Evolutionary conservation across 1,284 basidiomycete species (phyloP).

Genomic region (Boletus sp.): DNA sequence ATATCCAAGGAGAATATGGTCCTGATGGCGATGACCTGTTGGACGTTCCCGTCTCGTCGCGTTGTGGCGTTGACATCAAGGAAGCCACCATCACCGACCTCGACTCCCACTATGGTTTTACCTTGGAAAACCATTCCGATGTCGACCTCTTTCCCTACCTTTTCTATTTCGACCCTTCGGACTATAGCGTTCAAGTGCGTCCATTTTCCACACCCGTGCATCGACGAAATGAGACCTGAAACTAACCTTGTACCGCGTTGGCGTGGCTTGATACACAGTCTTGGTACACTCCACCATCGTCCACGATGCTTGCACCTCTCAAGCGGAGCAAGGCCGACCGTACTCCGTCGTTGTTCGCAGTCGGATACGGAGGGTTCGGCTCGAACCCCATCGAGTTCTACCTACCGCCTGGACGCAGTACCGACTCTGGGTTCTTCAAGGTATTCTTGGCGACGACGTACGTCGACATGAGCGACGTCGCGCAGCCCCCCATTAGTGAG

Average conservation of each 20-base stretch:
- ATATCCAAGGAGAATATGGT: not conserved
- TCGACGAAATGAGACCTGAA: not conserved
- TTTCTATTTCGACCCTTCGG: slow-evolving; percentile 26
- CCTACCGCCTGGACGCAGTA: slow-evolving; percentile 2
- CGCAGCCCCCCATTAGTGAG: slow-evolving; percentile 14
- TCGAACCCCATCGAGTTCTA: slow-evolving; percentile 23
- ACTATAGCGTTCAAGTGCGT: slow-evolving; percentile 21
- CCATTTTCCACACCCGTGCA: not conserved
- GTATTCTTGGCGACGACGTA: slow-evolving; percentile 22
- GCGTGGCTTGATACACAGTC: slow-evolving; percentile 1
- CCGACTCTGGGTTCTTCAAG: slow-evolving; percentile 23
- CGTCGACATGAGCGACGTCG: slow-evolving; percentile 17
- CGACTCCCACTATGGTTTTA: slow-evolving; percentile 14
- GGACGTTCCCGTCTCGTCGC: not conserved
- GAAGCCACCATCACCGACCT: slow-evolving; percentile 17
- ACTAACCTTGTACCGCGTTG: not conserved
- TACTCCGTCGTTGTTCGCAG: slow-evolving; percentile 17
- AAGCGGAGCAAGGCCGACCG: not conserved
- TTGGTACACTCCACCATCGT: slow-evolving; percentile 17
- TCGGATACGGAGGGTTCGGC: slow-evolving; percentile 25
- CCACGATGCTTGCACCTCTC: slow-evolving; percentile 13
- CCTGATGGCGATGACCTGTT: slow-evolving; percentile 17
- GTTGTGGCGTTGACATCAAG: slow-evolving; percentile 6
- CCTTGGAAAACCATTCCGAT: slow-evolving; percentile 20
- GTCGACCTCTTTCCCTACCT: slow-evolving; percentile 24